Conservation (phyloP, 345 rosid species). For the Fremontodendron californicum region DNA sequence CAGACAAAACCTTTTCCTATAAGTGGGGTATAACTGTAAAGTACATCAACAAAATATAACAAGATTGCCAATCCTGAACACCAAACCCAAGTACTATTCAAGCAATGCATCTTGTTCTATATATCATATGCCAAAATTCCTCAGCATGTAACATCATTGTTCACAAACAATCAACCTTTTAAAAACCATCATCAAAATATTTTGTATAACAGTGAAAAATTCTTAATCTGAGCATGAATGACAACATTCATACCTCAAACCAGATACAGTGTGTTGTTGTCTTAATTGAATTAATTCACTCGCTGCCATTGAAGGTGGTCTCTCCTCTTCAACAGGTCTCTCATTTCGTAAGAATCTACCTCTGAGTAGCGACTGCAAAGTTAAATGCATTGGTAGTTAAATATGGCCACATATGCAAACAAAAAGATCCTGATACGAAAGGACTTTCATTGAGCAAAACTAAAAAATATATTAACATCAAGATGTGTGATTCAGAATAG, state of each 20-base stretch:
- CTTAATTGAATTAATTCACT: conserved; percentile 85
- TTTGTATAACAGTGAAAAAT: not conserved
- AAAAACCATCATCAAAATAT: not conserved
- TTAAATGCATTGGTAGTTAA: conserved; percentile 20
- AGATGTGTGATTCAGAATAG: not conserved
- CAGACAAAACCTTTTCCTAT: not conserved
- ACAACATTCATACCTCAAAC: conserved; percentile 57
- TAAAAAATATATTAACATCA: not conserved
- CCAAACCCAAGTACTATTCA: not conserved
- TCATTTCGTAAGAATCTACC: conserved; percentile 95
- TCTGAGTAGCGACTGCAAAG: conserved; percentile 76
- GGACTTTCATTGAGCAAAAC: not conserved
- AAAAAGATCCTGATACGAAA: not conserved
- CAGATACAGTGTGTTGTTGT: conserved; percentile 88
- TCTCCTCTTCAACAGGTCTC: conserved; percentile 72
- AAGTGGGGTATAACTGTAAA: not conserved
- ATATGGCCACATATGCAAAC: not conserved
- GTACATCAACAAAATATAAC: not conserved
- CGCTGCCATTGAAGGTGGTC: conserved; percentile 78
- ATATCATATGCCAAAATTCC: not conserved
- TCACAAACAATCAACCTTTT: not conserved
- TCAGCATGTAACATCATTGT: not conserved
- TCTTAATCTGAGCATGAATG: not conserved
- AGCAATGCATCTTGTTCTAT: not conserved
- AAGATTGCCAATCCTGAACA: not conserved